These are phyloP conservation scores for Trapa bicornis DNA, from an alignment of 345 rosid species.

Conservation along the genomic window DNA sequence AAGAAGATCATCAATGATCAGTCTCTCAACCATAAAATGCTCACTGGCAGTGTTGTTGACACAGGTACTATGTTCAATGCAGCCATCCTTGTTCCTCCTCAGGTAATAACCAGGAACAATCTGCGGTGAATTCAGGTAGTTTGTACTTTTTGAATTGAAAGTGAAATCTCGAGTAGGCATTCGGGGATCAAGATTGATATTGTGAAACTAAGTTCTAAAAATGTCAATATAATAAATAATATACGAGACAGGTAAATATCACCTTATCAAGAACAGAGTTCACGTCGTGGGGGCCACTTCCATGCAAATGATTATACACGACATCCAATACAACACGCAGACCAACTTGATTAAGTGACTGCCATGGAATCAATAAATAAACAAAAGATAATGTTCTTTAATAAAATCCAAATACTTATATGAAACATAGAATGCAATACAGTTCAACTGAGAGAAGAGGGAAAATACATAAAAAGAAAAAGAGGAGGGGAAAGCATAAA, in stretches of 20 bases:
- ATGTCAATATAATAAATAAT: constrained; percentile 30
- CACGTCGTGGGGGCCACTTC: constrained; percentile 62
- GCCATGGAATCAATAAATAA: constrained; percentile 10
- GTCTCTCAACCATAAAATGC: constrained; percentile 87
- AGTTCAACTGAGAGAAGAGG: neutral
- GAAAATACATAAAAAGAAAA: neutral
- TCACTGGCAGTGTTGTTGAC: constrained; percentile 93
- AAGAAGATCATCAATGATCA: constrained; percentile 74
- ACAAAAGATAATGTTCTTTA: neutral
- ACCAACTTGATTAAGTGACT: constrained; percentile 61
- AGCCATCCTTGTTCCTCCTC: constrained; percentile 75
- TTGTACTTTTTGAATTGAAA: neutral
- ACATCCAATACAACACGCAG: constrained; percentile 78
- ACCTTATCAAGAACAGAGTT: constrained; percentile 94
- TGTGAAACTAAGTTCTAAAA: neutral
- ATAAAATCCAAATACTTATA: neutral
- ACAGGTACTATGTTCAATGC: constrained; percentile 79
- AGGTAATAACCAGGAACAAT: constrained; percentile 97
- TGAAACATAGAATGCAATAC: neutral
- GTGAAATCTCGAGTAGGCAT: neutral
- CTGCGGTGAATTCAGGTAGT: constrained; percentile 25
- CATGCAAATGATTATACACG: constrained; percentile 91
- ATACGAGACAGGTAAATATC: constrained; percentile 24
- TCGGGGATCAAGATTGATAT: neutral
- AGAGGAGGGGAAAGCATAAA: neutral